Evolutionary conservation across 306 rosid genomes (phyloP), one percentile per base, ranked within the genome.

Genomic region (Dryas octopetala): DNA sequence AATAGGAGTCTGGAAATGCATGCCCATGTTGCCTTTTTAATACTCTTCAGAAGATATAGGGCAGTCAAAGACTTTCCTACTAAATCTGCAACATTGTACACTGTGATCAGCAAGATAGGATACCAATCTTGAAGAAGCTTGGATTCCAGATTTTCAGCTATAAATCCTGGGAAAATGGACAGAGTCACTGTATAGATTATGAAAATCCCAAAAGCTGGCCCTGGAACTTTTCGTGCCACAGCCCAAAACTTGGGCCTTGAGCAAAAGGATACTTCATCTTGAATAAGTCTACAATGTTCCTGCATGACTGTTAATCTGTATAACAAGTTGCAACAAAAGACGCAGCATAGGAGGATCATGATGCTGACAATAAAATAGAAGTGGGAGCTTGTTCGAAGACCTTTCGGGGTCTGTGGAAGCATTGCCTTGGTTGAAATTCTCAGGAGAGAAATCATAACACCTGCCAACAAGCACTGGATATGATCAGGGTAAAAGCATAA

Each of bases 91-190:
- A 81, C 40, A 66, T 91, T 95, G 54, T 90, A 95, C 77, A 83
- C 82, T 50, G 97, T 81, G 75, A 91, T 95, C 55, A 91, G 85
- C 82, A 95, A 57, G 78, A 95, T 90, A 26, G 98, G 98, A 61
- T 95, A 95, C 97, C 98, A 95, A 82, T 91, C 96, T 79, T 73
- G 80, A 48, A 95, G 83, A 82, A 84, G 19, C 74, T 87, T 76
- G 63, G 97, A 95, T 55, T 85, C 76, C 0, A 91, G 77, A 82
- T 90, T 85, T 83, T 95, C 98, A 0, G 98, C 93, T 45, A 95
- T 82, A 46, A 85, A 91, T 71, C 98, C 98, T 4, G 98, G 98
- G 68, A 95, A 95, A 17, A 95, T 91, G 3, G 98, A 95, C 32
- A 95, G 83, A 14, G 97, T 95, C 81, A 95, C 97, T 5, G 86